Base-by-base conservation (phyloP, 352 stramenopile species). In the Phytophthora lateralis region DNA sequence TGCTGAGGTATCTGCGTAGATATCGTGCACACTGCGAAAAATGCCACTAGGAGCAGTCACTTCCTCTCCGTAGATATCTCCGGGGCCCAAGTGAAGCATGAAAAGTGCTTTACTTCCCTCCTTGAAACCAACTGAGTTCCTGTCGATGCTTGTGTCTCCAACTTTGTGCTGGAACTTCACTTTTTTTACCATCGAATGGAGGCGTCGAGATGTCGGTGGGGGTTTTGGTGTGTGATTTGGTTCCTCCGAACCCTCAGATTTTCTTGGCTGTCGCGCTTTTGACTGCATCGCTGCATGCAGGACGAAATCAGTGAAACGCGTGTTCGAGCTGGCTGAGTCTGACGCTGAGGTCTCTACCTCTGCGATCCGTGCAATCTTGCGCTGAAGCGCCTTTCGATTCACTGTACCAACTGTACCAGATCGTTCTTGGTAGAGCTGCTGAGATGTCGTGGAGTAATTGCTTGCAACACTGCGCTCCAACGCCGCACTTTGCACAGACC, bases 401-500 rank as follows among this genome's bases (percentile, higher is more conserved):
- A 37, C 18, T 9, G 14, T 21, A 8, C 56, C 39, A 32, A 34
- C 24, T n/a, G 41, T 18, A 21, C 27, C n/a, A 35, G 32, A 17
- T 12, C 63, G 43, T 9, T 71, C 56, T 55, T 67, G 75, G 50
- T 66, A 85, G 2, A 90, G 63, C 24, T 88, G 78, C 30, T 86
- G 72, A 1, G 78, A 90, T 0, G 81, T 86, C 26, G 78, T 90
- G 27, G 78, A 84, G 66, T 88, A 88, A 45, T 90, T 88, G 51
- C 78, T 90, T 10, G 71, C 74, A 53, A 90, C 76, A 47, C 71
- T 79, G 41, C 59, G 69, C 63, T 90, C 78, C 0, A 89, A 63
- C 52, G 80, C 73, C 1, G 82, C 48, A 53, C 76, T 90, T 24
- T 79, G 71, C 15, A 89, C 72, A 1, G 76, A 85, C 0, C 75